Evolutionary conservation across 805 yeast species (phyloP).

Genomic region (Candida namnaoensis): DNA sequence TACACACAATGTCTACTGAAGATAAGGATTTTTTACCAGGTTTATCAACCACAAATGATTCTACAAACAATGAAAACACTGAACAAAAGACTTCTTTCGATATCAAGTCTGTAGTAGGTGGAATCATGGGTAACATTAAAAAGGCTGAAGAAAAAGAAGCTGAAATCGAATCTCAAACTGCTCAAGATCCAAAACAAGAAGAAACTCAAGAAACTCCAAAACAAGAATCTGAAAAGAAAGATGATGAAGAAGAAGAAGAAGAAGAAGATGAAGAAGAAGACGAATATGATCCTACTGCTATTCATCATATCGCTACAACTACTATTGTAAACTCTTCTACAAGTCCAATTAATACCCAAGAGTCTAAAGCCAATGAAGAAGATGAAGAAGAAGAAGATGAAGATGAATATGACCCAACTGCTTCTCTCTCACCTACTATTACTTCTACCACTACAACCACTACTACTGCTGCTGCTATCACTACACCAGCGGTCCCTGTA

Average conservation of each 20-base stretch:
- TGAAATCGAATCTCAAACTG: constrained; percentile 1
- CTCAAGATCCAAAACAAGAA: too few species aligned
- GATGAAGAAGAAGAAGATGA: constrained; percentile 4
- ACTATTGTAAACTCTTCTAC: too few species aligned
- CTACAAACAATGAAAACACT: too few species aligned
- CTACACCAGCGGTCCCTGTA: constrained; percentile 9
- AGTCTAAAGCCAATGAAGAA: constrained; percentile 2
- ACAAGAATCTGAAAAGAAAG: too few species aligned
- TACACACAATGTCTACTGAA: too few species aligned
- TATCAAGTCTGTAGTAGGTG: neutral
- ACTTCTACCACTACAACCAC: constrained; percentile 9
- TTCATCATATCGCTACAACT: too few species aligned
- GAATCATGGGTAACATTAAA: neutral
- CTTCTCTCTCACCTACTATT: constrained; percentile 2
- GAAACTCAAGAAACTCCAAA: too few species aligned
- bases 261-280: too few species aligned
- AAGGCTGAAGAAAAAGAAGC: neutral
- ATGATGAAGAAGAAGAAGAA: too few species aligned
- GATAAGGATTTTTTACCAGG: neutral
- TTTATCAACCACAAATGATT: neutral
- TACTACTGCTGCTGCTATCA: constrained; percentile 3
- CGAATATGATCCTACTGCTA: too few species aligned
- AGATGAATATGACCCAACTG: constrained; percentile 8
- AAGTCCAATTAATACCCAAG: neutral
- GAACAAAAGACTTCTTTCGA: too few species aligned